Evolutionary conservation across 768 basidiomycete genomes (phyloP).

Genomic region (Amanita molliuscula): DNA sequence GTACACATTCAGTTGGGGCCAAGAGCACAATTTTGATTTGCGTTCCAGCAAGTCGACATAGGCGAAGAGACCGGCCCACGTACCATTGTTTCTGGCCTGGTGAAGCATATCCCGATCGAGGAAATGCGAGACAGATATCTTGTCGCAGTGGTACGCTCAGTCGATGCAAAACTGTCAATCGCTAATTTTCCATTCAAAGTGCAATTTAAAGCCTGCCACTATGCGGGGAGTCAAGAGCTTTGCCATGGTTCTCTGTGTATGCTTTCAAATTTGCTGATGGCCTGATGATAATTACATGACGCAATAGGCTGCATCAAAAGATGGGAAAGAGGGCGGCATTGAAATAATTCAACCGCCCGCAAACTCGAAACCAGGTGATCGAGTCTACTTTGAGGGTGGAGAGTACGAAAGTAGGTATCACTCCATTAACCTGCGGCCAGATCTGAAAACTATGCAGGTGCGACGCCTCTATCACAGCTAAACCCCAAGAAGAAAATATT

Average conservation of each 20-base stretch:
- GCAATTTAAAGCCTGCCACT: constrained; percentile 89
- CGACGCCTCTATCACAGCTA: constrained; percentile 67
- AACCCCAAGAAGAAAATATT: constrained; percentile 99
- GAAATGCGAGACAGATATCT: constrained; percentile 80
- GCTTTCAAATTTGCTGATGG: constrained; percentile 12
- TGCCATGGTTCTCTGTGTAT: constrained; percentile 92
- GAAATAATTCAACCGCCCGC: constrained; percentile 87
- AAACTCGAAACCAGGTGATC: constrained; percentile 81
- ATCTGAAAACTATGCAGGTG: constrained; percentile 24
- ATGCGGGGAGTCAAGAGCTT: constrained; percentile 99
- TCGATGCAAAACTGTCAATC: neutral
- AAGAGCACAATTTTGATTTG: constrained; percentile 8
- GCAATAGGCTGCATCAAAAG: constrained; percentile 76
- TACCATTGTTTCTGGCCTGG: constrained; percentile 94
- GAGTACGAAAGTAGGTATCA: constrained; percentile 66
- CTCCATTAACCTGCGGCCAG: neutral
- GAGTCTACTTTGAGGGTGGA: constrained; percentile 89
- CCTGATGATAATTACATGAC: neutral
- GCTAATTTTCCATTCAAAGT: constrained; percentile 28
- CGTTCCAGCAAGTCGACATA: constrained; percentile 78
- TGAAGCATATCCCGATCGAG: constrained; percentile 94
- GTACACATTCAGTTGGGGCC: constrained; percentile 21
- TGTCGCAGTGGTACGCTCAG: constrained; percentile 60
- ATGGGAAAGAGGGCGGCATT: constrained; percentile 82
- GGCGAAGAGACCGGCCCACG: constrained; percentile 93